Percentiles rank a stretch among this genome's conserved stretches.
Conservation (phyloP, 805 yeast genomes). For the Hemisphaericaspora nanyangensis region DNA sequence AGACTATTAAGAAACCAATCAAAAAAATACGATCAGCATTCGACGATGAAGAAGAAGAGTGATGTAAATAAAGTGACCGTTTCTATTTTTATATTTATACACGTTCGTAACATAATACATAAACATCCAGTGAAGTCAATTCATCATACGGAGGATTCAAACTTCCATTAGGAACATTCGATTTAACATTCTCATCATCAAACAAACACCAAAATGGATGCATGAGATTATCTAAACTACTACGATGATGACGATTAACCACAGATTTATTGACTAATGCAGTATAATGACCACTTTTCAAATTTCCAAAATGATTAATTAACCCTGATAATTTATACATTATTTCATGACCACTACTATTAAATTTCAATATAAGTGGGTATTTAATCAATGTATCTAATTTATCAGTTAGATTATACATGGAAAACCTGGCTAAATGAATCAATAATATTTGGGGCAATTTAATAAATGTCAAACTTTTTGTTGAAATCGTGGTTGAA, state of each 20-base stretch:
- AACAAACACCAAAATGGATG: conserved; percentile 65
- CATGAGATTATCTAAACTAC: conserved; percentile 22
- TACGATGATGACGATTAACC: conserved; percentile 4
- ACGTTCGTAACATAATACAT: conserved; percentile 64
- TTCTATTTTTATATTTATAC: conserved; percentile 5
- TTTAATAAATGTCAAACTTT: conserved; percentile 27
- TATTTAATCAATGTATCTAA: conserved; percentile 48
- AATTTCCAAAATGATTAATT: conserved; percentile 67
- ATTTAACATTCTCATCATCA: conserved; percentile 62
- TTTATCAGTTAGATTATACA: conserved; percentile 52
- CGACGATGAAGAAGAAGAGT: conserved; percentile 9
- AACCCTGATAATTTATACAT: conserved; percentile 57
- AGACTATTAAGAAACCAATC: conserved; percentile 6
- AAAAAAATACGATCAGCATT: conserved; percentile 8
- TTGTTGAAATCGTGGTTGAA: conserved; percentile 15
- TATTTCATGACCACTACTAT: conserved; percentile 26
- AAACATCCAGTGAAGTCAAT: conserved; percentile 55
- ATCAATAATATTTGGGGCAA: conserved; percentile 36
- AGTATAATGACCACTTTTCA: conserved; percentile 76
- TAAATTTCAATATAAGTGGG: conserved; percentile 51
- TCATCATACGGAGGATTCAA: conserved; percentile 30
- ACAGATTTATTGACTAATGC: conserved; percentile 52
- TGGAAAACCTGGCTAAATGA: conserved; percentile 42
- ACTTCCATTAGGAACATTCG: conserved; percentile 45
- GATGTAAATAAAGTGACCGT: not conserved